Conservation (phyloP, 805 yeast species). For the Candida bentonensis region DNA sequence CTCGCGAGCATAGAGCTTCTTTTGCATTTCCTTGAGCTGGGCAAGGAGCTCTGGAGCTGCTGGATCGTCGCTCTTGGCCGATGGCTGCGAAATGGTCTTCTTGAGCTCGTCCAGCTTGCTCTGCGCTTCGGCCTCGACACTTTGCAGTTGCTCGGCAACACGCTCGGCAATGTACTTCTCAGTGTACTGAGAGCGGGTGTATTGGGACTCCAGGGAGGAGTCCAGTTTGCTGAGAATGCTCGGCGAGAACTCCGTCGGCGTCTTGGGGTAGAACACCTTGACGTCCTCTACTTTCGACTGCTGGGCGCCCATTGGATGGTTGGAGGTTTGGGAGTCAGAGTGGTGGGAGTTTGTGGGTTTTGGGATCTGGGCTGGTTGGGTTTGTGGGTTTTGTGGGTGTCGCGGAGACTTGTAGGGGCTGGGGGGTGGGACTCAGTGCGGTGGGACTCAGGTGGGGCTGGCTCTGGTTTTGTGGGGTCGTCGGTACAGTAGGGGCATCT, state of each 20-base stretch:
- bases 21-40: slow-evolving; percentile 17
- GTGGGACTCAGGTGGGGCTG: slow-evolving; percentile 3
- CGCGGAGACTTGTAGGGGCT: background rate
- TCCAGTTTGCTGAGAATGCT: slow-evolving; percentile 20
- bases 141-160: slow-evolving; percentile 20
- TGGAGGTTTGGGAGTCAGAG: background rate
- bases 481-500: no score
- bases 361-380: background rate
- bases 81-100: slow-evolving; percentile 5
- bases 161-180: slow-evolving; percentile 22
- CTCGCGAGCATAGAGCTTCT: slow-evolving; percentile 19
- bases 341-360: background rate
- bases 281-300: slow-evolving; percentile 12
- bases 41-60: slow-evolving; percentile 13
- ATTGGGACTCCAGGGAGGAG: slow-evolving; percentile 21
- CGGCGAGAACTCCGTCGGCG: slow-evolving; percentile 20
- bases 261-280: slow-evolving; percentile 20
- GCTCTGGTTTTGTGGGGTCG: background rate
- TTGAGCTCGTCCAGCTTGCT: slow-evolving; percentile 13
- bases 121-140: slow-evolving; percentile 18
- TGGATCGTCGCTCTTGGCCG: slow-evolving; percentile 9
- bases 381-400: background rate
- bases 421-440: slow-evolving; percentile 2
- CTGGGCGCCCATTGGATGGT: slow-evolving; percentile 17
- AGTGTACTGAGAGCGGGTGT: slow-evolving; percentile 21